Percentiles rank a stretch among this genome's conserved stretches.
These are phyloP conservation scores for Peribolospora baueri DNA, from an alignment of 768 basidiomycete species.

Conservation along the genomic window DNA sequence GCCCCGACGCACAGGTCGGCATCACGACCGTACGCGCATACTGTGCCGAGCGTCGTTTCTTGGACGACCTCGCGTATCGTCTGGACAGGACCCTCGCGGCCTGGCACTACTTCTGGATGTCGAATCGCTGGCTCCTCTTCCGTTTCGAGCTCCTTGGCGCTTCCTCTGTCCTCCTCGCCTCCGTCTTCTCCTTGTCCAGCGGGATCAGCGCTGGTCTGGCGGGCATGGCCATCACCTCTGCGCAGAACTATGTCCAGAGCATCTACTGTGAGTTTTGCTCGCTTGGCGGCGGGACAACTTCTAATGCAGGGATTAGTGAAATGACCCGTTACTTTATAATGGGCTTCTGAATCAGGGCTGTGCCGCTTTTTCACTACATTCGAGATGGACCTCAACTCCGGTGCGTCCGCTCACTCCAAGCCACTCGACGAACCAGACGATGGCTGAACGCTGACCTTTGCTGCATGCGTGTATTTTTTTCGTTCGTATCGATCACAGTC, in stretches of 20 bases:
- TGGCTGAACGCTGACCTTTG: constrained; percentile 41
- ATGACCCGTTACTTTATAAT: constrained; percentile 14
- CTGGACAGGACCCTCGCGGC: constrained; percentile 44
- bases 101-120: constrained; percentile 37
- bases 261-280: constrained; percentile 3
- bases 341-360: constrained; percentile 21
- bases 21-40: constrained; percentile 21
- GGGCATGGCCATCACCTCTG: constrained; percentile 44
- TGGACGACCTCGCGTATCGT: constrained; percentile 42
- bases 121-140: constrained; percentile 6
- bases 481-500: constrained; percentile 17
- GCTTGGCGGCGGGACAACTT: no score
- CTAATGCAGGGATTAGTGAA: no score
- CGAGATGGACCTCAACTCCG: constrained; percentile 12
- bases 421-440: constrained; percentile 45
- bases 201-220: constrained; percentile 36
- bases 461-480: constrained; percentile 53
- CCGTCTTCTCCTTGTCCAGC: constrained; percentile 38
- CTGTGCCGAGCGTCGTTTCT: constrained; percentile 35
- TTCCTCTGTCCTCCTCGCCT: constrained; percentile 42
- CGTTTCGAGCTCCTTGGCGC: constrained; percentile 30
- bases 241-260: constrained; percentile 20
- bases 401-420: constrained; percentile 18
- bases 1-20: constrained; percentile 19
- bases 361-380: constrained; percentile 13